Percentiles rank a stretch among this genome's conserved stretches.
Evolutionary conservation across 2,329 filamentous ascomycete species (phyloP).

Genomic region (Canariomyces notabilis): DNA sequence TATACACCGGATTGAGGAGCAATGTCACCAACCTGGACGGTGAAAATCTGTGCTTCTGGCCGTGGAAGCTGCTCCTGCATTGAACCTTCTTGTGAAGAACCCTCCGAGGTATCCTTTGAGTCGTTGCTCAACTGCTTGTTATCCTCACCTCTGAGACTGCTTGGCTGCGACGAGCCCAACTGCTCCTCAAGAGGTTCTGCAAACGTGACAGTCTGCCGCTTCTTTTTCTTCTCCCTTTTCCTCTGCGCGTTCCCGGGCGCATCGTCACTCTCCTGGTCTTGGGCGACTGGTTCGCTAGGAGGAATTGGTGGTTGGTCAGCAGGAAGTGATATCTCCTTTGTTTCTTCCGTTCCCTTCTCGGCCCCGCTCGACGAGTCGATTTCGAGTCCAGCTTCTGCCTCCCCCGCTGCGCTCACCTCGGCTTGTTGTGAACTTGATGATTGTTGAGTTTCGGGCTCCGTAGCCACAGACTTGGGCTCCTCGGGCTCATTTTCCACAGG

Average conservation of each 20-base stretch:
- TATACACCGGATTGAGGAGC: conserved; percentile 6
- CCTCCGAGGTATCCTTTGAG: conserved; percentile 14
- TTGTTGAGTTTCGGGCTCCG: conserved; percentile 1
- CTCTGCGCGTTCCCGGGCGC: conserved; percentile 20
- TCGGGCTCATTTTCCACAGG: background rate
- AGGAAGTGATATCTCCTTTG: conserved; percentile 3
- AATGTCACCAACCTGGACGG: conserved; percentile 16
- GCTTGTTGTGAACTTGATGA: conserved; percentile 1
- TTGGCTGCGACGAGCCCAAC: conserved; percentile 7
- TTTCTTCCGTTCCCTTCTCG: background rate
- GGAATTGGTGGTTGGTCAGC: background rate
- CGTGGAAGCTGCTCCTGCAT: conserved; percentile 6
- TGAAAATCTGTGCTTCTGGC: conserved; percentile 9
- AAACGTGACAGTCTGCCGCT: conserved; percentile 22
- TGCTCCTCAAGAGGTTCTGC: conserved; percentile 21
- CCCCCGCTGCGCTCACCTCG: background rate
- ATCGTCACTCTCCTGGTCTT: conserved; percentile 9
- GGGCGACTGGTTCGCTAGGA: background rate
- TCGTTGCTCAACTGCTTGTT: conserved; percentile 11
- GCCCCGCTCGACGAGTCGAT: background rate
- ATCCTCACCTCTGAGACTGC: conserved; percentile 20
- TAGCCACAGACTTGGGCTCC: background rate
- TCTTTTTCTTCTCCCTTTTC: conserved; percentile 33
- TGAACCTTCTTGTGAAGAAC: conserved; percentile 6
- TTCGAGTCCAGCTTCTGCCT: background rate